phyloP scores from a whole-genome alignment of 2,329 filamentous ascomycete genomes.

The Xylariaceae sp. region DNA sequence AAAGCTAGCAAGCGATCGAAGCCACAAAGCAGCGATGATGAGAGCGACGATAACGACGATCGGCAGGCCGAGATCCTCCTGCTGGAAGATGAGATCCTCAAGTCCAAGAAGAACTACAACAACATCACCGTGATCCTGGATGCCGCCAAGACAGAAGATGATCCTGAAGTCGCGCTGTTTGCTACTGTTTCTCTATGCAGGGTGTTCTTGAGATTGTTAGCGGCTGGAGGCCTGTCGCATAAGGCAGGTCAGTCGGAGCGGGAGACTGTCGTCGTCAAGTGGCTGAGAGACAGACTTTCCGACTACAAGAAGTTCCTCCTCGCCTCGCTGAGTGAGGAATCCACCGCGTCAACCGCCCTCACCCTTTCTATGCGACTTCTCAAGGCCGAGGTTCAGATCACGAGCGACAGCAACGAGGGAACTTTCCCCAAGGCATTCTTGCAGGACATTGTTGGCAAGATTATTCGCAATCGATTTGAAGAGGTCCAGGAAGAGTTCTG shows the following conservation, averaged over 20 bases:
- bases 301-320: conserved; percentile 65
- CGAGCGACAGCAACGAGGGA: conserved; percentile 57
- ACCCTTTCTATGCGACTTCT: conserved; percentile 77
- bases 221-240: conserved; percentile 63
- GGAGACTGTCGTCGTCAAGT: conserved; percentile 67
- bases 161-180: conserved; percentile 54
- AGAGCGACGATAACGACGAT: conserved; percentile 47
- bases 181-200: conserved; percentile 79
- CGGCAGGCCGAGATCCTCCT: conserved; percentile 62
- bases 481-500: conserved; percentile 66
- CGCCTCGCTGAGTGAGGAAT: conserved; percentile 56
- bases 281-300: conserved; percentile 69
- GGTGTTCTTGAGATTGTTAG: conserved; percentile 76
- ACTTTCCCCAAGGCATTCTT: conserved; percentile 67
- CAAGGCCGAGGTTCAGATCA: conserved; percentile 67
- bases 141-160: conserved; percentile 47
- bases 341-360: conserved; percentile 64
- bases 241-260: conserved; percentile 63
- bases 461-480: conserved; percentile 56
- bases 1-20: conserved; percentile 48
- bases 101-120: conserved; percentile 88
- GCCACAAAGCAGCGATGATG: conserved; percentile 42
- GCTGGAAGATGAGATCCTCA: conserved; percentile 74
- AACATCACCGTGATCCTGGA: conserved; percentile 72
- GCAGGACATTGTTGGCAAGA: conserved; percentile 53